These are phyloP conservation scores for Phoma sp. DNA, from an alignment of 2,329 filamentous ascomycete genomes.

Conservation along the genomic window DNA sequence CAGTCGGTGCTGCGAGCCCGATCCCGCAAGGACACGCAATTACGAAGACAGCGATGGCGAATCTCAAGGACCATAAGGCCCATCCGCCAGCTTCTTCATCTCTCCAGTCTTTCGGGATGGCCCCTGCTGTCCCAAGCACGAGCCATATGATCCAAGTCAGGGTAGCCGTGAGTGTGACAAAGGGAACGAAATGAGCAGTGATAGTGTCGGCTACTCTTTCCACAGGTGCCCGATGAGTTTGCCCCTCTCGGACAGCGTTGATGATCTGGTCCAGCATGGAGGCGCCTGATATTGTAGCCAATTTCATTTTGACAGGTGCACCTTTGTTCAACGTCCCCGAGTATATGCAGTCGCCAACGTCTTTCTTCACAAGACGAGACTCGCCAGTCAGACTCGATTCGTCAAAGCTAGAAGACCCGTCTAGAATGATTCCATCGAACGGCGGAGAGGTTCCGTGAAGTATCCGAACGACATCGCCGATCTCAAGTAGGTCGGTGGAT, in stretches of 20 bases:
- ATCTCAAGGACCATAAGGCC: slow-evolving; percentile 76
- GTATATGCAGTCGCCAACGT: slow-evolving; percentile 67
- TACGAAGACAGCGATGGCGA: slow-evolving; percentile 86
- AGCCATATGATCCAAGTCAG: slow-evolving; percentile 76
- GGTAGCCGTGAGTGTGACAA: slow-evolving; percentile 72
- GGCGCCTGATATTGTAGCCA: slow-evolving; percentile 69
- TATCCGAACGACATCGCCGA: slow-evolving; percentile 66
- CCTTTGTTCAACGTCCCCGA: slow-evolving; percentile 78
- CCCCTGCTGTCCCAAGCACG: slow-evolving; percentile 63
- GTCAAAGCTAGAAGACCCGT: slow-evolving; percentile 72
- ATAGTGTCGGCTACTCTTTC: slow-evolving; percentile 75
- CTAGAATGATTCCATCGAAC: slow-evolving; percentile 72
- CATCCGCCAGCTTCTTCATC: slow-evolving; percentile 65
- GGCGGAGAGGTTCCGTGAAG: slow-evolving; percentile 82
- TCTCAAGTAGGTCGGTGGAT: slow-evolving; percentile 68
- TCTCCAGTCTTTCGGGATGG: slow-evolving; percentile 63
- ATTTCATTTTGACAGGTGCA: slow-evolving; percentile 64
- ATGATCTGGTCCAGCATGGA: slow-evolving; percentile 85
- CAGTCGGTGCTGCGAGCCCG: slow-evolving; percentile 83
- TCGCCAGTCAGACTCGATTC: slow-evolving; percentile 90
- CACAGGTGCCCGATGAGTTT: slow-evolving; percentile 75
- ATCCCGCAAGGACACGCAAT: slow-evolving; percentile 86
- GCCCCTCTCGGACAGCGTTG: slow-evolving; percentile 75
- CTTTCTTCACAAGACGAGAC: slow-evolving; percentile 70
- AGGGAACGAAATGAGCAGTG: slow-evolving; percentile 78